phyloP scores from a whole-genome alignment of 352 stramenopile genomes.

The Pseudoperonospora humuli region DNA sequence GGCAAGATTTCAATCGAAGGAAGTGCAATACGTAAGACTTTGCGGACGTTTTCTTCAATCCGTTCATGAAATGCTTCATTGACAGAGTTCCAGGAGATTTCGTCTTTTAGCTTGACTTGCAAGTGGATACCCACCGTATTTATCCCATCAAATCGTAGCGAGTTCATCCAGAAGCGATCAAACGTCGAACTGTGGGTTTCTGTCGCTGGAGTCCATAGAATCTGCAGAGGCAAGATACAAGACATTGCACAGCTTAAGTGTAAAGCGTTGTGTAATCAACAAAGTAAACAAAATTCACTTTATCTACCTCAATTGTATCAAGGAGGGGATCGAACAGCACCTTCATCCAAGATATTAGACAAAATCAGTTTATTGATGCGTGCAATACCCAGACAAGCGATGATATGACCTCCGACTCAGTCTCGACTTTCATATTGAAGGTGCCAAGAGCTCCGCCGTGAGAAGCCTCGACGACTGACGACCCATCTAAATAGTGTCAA shows the following conservation, averaged over 20 bases:
- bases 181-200: conserved; percentile 30
- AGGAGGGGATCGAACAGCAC: conserved; percentile 26
- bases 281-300: too few species aligned
- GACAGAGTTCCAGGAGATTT: background rate
- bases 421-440: conserved; percentile 12
- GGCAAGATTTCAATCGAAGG: conserved; percentile 15
- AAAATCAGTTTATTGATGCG: background rate
- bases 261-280: background rate
- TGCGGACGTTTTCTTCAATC: conserved; percentile 31
- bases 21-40: conserved; percentile 17
- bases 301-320: conserved; percentile 30
- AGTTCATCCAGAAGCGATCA: conserved; percentile 22
- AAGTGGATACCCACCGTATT: conserved; percentile 35
- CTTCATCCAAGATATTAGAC: conserved; percentile 6
- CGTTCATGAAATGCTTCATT: conserved; percentile 15
- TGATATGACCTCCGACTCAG: conserved; percentile 10
- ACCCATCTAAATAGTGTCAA: conserved; percentile 15
- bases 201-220: conserved; percentile 24
- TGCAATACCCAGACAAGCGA: background rate
- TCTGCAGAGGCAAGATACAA: conserved; percentile 13
- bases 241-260: background rate
- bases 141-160: conserved; percentile 14
- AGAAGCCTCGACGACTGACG: conserved; percentile 15
- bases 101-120: conserved; percentile 15
- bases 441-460: conserved; percentile 21